Conservation (phyloP, 805 yeast genomes). For the Kuraishia hungarica region DNA sequence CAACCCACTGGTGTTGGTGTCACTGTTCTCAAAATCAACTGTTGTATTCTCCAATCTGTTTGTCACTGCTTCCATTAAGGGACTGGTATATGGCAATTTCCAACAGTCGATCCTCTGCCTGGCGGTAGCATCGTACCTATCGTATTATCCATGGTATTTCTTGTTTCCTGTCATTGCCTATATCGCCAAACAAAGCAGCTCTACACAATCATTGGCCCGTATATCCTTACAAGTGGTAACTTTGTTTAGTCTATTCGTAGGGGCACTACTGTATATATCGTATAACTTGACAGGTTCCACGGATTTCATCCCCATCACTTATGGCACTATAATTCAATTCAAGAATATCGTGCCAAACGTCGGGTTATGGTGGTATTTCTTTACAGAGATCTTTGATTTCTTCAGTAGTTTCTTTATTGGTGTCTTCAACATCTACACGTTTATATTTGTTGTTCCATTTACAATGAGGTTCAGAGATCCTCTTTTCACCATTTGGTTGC, state of each 20-base stretch:
- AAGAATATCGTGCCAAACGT: conserved; percentile 78
- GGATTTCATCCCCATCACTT: conserved; percentile 43
- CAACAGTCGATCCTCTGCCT: conserved; percentile 41
- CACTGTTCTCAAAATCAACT: conserved; percentile 65
- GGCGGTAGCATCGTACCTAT: conserved; percentile 56
- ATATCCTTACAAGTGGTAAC: conserved; percentile 18
- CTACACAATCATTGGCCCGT: not conserved
- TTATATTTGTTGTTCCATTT: conserved; percentile 63
- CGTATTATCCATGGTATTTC: conserved; percentile 54
- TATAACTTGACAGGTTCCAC: conserved; percentile 30
- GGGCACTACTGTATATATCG: conserved; percentile 26
- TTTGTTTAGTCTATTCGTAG: conserved; percentile 17
- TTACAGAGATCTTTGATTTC: conserved; percentile 89
- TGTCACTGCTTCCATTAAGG: conserved; percentile 37
- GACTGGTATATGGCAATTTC: conserved; percentile 30
- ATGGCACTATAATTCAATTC: conserved; percentile 50
- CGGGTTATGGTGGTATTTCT: conserved; percentile 98
- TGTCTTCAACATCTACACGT: conserved; percentile 70
- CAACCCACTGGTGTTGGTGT: conserved; percentile 72
- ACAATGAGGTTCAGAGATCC: conserved; percentile 48
- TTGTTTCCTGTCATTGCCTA: conserved; percentile 44
- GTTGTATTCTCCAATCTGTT: conserved; percentile 51
- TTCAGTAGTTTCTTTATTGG: conserved; percentile 78
- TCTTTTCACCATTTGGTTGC: conserved; percentile 31
- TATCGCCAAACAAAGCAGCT: conserved; percentile 2